These are phyloP conservation scores for Penicillium coffeae DNA, from an alignment of 495 filamentous ascomycete genomes.

Conservation along the genomic window DNA sequence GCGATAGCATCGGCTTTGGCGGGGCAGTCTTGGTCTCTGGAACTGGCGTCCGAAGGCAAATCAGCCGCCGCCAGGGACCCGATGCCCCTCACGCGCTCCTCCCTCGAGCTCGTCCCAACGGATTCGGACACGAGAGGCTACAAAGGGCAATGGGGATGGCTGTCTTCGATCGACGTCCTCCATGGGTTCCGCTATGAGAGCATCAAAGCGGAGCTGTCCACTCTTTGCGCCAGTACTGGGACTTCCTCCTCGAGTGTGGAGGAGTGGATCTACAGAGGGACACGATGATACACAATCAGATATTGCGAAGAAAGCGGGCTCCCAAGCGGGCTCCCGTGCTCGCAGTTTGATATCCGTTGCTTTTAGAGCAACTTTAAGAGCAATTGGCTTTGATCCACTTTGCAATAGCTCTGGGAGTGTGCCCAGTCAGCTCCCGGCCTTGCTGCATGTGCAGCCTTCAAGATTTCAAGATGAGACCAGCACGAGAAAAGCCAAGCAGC, in stretches of 20 bases:
- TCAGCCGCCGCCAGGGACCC: not conserved
- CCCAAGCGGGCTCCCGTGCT: too few species aligned
- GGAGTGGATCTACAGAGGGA: too few species aligned
- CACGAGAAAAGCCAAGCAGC: not conserved
- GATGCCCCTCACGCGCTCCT: not conserved
- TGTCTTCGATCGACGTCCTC: constrained; percentile 3
- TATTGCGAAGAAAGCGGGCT: too few species aligned
- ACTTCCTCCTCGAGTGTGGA: too few species aligned
- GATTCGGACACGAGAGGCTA: not conserved
- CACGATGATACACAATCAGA: too few species aligned
- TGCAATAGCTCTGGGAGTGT: constrained; percentile 2
- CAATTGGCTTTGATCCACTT: constrained; percentile 19
- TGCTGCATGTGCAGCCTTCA: constrained; percentile 14
- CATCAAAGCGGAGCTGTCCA: not conserved
- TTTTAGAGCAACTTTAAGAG: constrained; percentile 22
- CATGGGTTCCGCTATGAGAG: not conserved
- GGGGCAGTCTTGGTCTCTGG: not conserved
- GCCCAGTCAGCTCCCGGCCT: constrained; percentile 16
- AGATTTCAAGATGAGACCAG: not conserved
- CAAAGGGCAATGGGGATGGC: not conserved
- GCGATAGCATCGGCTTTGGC: constrained; percentile 14
- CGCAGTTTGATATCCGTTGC: not conserved
- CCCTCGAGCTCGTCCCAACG: not conserved
- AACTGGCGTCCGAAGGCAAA: constrained; percentile 1
- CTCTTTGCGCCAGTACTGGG: not conserved